Percentiles rank a stretch among this genome's conserved stretches.
Conservation (phyloP, 2,329 filamentous ascomycete species). For the Knoxdaviesia capensis region DNA sequence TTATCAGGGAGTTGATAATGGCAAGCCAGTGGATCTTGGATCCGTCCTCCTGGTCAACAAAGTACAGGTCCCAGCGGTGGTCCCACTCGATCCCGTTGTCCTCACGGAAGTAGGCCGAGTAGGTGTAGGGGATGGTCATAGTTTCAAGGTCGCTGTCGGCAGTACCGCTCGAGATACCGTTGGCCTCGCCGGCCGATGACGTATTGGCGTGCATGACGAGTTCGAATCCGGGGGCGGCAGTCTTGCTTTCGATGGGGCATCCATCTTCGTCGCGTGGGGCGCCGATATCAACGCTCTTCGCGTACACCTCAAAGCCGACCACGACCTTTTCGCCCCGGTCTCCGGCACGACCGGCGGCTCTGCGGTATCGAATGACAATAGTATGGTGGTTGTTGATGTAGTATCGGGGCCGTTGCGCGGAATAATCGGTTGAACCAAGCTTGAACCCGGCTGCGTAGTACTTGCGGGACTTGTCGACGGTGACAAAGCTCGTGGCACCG, state of each 20-base stretch:
- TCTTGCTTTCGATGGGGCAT: slow-evolving; percentile 46
- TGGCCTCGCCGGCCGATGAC: slow-evolving; percentile 25
- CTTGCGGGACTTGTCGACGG: slow-evolving; percentile 63
- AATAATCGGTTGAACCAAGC: slow-evolving; percentile 55
- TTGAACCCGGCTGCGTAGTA: slow-evolving; percentile 88
- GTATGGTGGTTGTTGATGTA: slow-evolving; percentile 81
- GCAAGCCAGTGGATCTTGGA: slow-evolving; percentile 73
- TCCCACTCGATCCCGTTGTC: slow-evolving; percentile 65
- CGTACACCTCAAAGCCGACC: slow-evolving; percentile 77
- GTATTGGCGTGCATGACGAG: slow-evolving; percentile 37
- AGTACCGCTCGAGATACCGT: no score
- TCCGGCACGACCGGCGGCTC: slow-evolving; percentile 47
- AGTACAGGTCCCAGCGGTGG: slow-evolving; percentile 76
- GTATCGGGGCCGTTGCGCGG: slow-evolving; percentile 33
- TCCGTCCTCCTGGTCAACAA: slow-evolving; percentile 70
- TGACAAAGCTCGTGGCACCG: slow-evolving; percentile 74
- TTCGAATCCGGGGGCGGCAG: slow-evolving; percentile 44
- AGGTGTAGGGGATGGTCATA: slow-evolving; percentile 63
- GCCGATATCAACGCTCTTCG: slow-evolving; percentile 53
- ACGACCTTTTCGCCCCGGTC: slow-evolving; percentile 57
- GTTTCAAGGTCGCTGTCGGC: slow-evolving; percentile 39
- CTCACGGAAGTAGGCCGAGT: slow-evolving; percentile 78
- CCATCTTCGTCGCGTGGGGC: slow-evolving; percentile 40
- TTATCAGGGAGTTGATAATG: slow-evolving; percentile 71
- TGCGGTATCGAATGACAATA: slow-evolving; percentile 60